Percentiles rank a stretch among this genome's conserved stretches.
These are phyloP conservation scores for Calonectria crousiana DNA, from an alignment of 2,329 filamentous ascomycete species.

Conservation along the genomic window DNA sequence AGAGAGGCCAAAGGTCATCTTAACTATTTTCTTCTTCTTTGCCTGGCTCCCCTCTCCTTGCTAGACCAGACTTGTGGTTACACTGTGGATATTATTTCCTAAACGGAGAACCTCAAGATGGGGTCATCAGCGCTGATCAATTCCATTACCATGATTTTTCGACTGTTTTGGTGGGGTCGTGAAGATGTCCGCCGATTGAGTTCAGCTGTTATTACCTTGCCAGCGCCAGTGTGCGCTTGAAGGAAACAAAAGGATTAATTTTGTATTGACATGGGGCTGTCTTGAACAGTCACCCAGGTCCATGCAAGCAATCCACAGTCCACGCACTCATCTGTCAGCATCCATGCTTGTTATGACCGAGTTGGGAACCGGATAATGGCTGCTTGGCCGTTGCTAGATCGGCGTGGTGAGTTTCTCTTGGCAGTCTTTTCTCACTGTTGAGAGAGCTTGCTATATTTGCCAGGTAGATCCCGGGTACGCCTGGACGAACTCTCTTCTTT, in stretches of 20 bases:
- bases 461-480: not conserved
- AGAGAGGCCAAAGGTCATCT: not conserved
- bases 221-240: constrained; percentile 6
- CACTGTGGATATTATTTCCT: not conserved
- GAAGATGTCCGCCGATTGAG: not conserved
- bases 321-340: constrained; percentile 6
- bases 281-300: not conserved
- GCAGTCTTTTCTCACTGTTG: too few species aligned
- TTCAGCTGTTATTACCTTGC: not conserved
- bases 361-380: not conserved
- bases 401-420: not conserved
- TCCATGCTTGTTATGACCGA: constrained; percentile 1
- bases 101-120: not conserved
- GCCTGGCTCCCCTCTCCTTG: not conserved
- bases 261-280: constrained; percentile 12
- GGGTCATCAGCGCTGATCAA: not conserved
- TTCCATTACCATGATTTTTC: not conserved
- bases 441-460: not conserved
- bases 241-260: constrained; percentile 4
- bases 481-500: not conserved
- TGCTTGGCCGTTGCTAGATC: not conserved
- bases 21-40: not conserved
- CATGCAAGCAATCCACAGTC: constrained; percentile 9
- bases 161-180: not conserved
- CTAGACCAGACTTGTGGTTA: not conserved